These are phyloP conservation scores for Globisporangium cystogenes DNA, from an alignment of 352 stramenopile genomes.

Conservation along the genomic window DNA sequence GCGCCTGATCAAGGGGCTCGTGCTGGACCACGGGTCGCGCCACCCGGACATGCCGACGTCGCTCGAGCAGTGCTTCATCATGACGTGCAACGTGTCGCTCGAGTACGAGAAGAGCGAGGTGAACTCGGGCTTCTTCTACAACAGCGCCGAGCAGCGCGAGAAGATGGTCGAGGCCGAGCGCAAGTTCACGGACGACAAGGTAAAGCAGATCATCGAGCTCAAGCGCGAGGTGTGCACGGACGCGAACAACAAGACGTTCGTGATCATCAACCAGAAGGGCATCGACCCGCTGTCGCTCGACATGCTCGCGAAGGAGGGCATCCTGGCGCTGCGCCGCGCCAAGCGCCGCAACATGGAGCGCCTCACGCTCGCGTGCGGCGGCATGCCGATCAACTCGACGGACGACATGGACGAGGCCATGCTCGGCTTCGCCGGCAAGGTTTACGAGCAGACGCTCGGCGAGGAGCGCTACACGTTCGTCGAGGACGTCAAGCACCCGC, in stretches of 20 bases:
- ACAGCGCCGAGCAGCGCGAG: conserved; percentile 97
- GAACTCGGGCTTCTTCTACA: conserved; percentile 98
- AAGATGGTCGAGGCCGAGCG: conserved; percentile 95
- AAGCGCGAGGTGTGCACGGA: conserved; percentile 96
- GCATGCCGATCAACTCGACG: conserved; percentile 97
- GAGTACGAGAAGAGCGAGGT: conserved; percentile 99
- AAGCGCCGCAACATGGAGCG: conserved; percentile 99
- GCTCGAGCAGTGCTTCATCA: conserved; percentile 97
- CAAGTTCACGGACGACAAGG: conserved; percentile 96
- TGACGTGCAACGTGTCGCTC: conserved; percentile 99
- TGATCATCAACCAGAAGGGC: conserved; percentile 99
- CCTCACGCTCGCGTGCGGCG: conserved; percentile 97
- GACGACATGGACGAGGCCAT: conserved; percentile 96
- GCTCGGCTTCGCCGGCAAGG: conserved; percentile 96
- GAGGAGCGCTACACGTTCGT: conserved; percentile 99
- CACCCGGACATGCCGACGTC: conserved; percentile 99
- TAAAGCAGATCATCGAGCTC: conserved; percentile 97
- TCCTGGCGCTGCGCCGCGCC: conserved; percentile 95
- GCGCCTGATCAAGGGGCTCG: conserved; percentile 91
- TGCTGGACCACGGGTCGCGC: conserved; percentile 98
- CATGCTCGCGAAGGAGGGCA: conserved; percentile 99
- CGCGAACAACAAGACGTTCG: conserved; percentile 96
- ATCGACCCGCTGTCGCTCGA: conserved; percentile 99
- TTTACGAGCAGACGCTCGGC: conserved; percentile 97
- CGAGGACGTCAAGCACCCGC: conserved; percentile 95